Percentiles rank a stretch among this genome's conserved stretches.
These are phyloP conservation scores for Trypanosoma grayi DNA, from an alignment of 208 protist species.

Conservation along the genomic window DNA sequence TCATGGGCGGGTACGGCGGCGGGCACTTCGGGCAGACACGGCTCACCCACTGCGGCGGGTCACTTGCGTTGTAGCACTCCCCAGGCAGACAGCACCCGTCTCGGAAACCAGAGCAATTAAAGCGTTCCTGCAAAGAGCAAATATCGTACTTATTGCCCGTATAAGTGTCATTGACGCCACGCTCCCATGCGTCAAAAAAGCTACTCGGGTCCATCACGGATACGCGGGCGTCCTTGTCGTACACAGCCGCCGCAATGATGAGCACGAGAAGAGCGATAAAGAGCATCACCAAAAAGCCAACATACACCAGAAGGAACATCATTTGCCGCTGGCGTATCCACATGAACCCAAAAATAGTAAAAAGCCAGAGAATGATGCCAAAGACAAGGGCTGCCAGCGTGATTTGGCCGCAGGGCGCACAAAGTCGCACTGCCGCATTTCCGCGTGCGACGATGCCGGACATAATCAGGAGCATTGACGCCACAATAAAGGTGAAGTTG, in stretches of 20 bases:
- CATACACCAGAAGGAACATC: constrained; percentile 31
- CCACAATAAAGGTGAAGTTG: constrained; percentile 38
- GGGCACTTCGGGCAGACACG: constrained; percentile 23
- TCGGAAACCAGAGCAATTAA: constrained; percentile 31
- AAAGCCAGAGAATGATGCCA: constrained; percentile 29
- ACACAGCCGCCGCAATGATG: constrained; percentile 21
- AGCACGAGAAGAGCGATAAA: constrained; percentile 20
- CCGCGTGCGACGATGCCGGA: constrained; percentile 24
- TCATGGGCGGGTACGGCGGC: constrained; percentile 10
- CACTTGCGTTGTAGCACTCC: constrained; percentile 25
- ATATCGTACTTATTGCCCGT: constrained; percentile 14
- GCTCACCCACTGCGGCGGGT: constrained; percentile 21
- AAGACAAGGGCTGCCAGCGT: constrained; percentile 20
- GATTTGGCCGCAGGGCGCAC: constrained; percentile 12
- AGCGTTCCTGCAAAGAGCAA: constrained; percentile 24
- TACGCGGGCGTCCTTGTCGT: constrained; percentile 13
- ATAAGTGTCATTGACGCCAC: constrained; percentile 25
- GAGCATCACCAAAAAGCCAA: constrained; percentile 22
- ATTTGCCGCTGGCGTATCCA: constrained; percentile 35
- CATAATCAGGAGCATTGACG: constrained; percentile 32
- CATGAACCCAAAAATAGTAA: constrained; percentile 28
- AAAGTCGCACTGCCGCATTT: constrained; percentile 26
- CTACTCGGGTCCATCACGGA: constrained; percentile 9
- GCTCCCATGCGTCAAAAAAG: constrained; percentile 21
- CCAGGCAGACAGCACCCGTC: constrained; percentile 30